Evolutionary conservation across 176 grass and related monocot species (phyloP), one percentile per base, ranked within the genome.

Genomic region (Bromus sterilis): DNA sequence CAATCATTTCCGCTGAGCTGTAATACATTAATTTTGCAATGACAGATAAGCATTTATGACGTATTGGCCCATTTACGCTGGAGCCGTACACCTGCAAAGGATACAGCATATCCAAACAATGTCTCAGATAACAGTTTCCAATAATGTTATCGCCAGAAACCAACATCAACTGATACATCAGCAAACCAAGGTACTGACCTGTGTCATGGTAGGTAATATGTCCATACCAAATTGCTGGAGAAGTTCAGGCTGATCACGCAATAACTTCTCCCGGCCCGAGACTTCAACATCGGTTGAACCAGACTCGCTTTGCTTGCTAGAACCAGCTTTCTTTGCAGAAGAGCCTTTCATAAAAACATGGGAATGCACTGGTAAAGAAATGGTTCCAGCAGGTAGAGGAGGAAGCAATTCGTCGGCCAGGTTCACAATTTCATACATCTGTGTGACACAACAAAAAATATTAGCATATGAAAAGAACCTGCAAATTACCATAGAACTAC

Each of bases 371-470:
- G 94, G 91, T 31, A 94, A 66, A 77, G 89, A 91, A 82, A 97
- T 91, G 71, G 82, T 90, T 82, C 94, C 89, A 66, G 16, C 84
- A 86, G 94, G 94, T 67, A 97, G 55, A 64, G 84, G 76, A 56
- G 94, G 94, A 73, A 97, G 91, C 78, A 97, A 87, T 70, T 89
- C 91, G 82, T 97, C 91, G 29, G 84, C 86, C 67, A 97, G 94
- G 81, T 87, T 97, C 66, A 97, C 94, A 40, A 91, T 97, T 78
- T 89, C 94, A 64, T 89, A 91, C 86, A 97, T 91, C 94, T 97
- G 87, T 65, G 32, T 21, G 41, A 91, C 29, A 84, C 40, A 84
- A 69, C 21, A 82, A 25, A 78, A 61, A 33, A 35, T 67, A 30
- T 70, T 72, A 71, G 28, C 14, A 78, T 28, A 49, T 71, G 32